Evolutionary conservation across 768 basidiomycete species (phyloP).

Genomic region (Pleurotus pulmonarius): DNA sequence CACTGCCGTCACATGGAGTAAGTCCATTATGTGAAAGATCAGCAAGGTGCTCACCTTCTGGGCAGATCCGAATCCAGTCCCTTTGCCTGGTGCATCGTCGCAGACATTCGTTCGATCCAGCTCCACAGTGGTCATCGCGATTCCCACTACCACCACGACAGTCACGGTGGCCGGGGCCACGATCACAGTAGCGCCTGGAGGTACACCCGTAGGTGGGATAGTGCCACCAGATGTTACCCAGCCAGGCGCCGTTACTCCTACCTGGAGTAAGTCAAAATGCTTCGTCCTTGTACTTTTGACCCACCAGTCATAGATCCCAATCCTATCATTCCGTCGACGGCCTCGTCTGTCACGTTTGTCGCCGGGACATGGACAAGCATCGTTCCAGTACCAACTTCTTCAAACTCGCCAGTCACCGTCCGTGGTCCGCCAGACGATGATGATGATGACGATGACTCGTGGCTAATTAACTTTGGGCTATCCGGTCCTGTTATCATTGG

Average conservation of each 20-base stretch:
- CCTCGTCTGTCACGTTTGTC: slow-evolving; percentile 1
- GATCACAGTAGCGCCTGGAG: slow-evolving; percentile 2
- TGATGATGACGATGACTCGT: not conserved
- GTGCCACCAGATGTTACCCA: not conserved
- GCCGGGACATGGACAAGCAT: slow-evolving; percentile 1
- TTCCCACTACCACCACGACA: not conserved
- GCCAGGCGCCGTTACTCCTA: not conserved
- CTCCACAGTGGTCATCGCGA: not conserved
- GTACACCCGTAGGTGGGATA: not conserved
- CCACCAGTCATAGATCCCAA: not conserved
- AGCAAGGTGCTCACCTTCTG: not conserved
- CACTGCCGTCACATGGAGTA: slow-evolving; percentile 9
- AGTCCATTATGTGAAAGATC: not conserved
- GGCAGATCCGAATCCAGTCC: not conserved
- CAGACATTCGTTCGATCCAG: not conserved
- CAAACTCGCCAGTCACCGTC: not conserved
- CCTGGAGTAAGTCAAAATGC: not conserved
- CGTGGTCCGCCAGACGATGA: not conserved
- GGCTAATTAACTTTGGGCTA: not conserved
- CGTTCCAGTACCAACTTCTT: not conserved
- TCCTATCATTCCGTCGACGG: not conserved
- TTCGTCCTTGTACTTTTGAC: not conserved
- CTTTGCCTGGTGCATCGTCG: not conserved
- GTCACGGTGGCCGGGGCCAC: not conserved
- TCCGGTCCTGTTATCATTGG: not conserved